phyloP scores from a whole-genome alignment of 2,329 filamentous ascomycete genomes.

The Ampelomyces quisqualis region DNA sequence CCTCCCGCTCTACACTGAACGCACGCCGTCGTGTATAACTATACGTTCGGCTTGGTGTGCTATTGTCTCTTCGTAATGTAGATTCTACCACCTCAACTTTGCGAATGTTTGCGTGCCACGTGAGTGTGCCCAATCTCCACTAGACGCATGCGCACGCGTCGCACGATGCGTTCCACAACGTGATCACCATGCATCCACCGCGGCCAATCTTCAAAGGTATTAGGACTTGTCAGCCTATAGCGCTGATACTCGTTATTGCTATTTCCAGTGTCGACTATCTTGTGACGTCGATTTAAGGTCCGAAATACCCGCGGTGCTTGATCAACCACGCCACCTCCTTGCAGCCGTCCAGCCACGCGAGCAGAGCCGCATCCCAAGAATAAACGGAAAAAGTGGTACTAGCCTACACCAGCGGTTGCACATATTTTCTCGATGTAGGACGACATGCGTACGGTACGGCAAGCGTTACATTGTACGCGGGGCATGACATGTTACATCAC shows the following conservation, averaged over 20 bases:
- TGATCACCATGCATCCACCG: not conserved
- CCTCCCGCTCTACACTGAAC: constrained; percentile 3
- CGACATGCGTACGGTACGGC: not conserved
- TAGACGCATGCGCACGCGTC: not conserved
- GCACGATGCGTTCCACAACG: constrained; percentile 3
- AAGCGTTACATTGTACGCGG: not conserved
- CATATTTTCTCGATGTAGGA: not conserved
- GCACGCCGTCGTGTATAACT: constrained; percentile 2
- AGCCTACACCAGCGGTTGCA: not conserved
- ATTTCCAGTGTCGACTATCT: not conserved
- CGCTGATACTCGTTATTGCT: not conserved
- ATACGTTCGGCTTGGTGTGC: constrained; percentile 10
- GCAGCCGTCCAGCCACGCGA: not conserved
- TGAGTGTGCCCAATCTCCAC: not conserved
- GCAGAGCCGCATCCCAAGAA: not conserved
- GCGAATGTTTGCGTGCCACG: not conserved
- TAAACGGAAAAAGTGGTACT: not conserved
- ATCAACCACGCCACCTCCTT: constrained; percentile 2
- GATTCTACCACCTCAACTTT: constrained; percentile 2
- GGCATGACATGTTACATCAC: too few relatives aligned
- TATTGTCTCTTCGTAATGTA: constrained; percentile 4
- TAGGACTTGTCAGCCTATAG: not conserved
- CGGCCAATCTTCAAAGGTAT: not conserved
- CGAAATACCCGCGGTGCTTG: constrained; percentile 1
- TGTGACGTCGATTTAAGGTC: constrained; percentile 2